phyloP scores from a whole-genome alignment of 2,329 filamentous ascomycete species.

The Exophiala mesophila region DNA sequence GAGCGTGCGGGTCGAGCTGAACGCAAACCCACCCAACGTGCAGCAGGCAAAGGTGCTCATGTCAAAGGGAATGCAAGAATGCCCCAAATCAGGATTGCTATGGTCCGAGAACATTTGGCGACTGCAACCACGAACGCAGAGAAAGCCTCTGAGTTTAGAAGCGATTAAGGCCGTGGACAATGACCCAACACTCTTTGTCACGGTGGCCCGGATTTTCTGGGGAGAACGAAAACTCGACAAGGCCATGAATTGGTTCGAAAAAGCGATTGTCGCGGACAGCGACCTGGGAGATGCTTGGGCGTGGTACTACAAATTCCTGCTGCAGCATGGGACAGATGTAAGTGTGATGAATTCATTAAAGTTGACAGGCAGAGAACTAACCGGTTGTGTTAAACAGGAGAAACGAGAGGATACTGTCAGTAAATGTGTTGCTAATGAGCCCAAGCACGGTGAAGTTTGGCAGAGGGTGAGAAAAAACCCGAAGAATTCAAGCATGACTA shows the following conservation, averaged over 20 bases:
- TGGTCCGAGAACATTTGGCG: constrained; percentile 97
- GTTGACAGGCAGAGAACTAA: constrained; percentile 5
- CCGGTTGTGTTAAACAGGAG: constrained; percentile 46
- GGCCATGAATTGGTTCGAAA: constrained; percentile 95
- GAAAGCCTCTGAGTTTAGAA: constrained; percentile 84
- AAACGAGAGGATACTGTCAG: constrained; percentile 79
- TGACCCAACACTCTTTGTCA: constrained; percentile 81
- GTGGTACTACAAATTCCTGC: constrained; percentile 93
- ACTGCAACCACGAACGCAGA: constrained; percentile 83
- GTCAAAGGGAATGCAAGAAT: constrained; percentile 87
- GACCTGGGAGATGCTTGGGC: constrained; percentile 93
- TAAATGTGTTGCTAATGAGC: constrained; percentile 79
- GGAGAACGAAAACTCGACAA: constrained; percentile 86
- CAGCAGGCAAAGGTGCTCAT: constrained; percentile 85
- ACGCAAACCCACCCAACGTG: constrained; percentile 65
- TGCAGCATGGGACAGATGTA: constrained; percentile 81
- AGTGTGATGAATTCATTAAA: constrained; percentile 26
- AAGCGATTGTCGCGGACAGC: constrained; percentile 80
- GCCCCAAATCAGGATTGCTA: constrained; percentile 77
- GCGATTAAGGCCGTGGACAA: constrained; percentile 97
- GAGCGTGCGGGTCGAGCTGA: constrained; percentile 85
- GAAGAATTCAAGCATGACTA: constrained; percentile 66
- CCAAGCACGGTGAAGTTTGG: constrained; percentile 90
- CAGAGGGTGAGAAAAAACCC: constrained; percentile 81
- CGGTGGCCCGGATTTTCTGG: constrained; percentile 95